phyloP scores from a whole-genome alignment of 352 stramenopile genomes.

The Thraustotheca clavata region DNA sequence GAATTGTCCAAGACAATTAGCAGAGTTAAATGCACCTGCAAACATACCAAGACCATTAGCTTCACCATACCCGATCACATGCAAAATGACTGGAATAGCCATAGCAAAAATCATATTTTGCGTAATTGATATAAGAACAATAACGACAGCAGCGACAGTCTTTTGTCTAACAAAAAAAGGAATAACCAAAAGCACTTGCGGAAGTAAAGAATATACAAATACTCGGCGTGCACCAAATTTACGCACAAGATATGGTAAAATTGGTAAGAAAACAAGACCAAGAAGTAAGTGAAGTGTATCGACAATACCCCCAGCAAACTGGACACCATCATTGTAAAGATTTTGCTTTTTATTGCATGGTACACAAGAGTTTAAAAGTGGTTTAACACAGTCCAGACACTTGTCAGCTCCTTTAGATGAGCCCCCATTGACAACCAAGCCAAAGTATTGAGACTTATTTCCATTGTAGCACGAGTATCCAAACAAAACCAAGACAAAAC shows the following conservation, averaged over 20 bases:
- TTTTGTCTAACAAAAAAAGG: constrained; percentile 39
- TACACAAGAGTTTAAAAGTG: constrained; percentile 19
- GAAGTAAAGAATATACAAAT: constrained; percentile 30
- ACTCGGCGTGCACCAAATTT: constrained; percentile 30
- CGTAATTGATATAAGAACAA: constrained; percentile 30
- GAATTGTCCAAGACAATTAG: constrained; percentile 61
- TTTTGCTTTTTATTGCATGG: constrained; percentile 30
- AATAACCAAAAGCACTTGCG: constrained; percentile 42
- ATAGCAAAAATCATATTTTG: constrained; percentile 26
- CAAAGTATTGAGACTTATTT: constrained; percentile 54
- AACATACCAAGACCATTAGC: constrained; percentile 56
- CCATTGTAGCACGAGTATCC: constrained; percentile 51
- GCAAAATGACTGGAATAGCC: constrained; percentile 7
- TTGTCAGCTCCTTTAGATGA: constrained; percentile 36
- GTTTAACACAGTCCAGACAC: no score
- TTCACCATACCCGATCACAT: constrained; percentile 15
- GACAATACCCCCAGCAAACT: constrained; percentile 31
- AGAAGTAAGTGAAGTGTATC: constrained; percentile 37
- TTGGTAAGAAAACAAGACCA: constrained; percentile 39
- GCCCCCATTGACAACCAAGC: constrained; percentile 43
- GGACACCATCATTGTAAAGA: constrained; percentile 35
- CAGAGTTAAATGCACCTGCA: constrained; percentile 63
- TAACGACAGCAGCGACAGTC: constrained; percentile 35
- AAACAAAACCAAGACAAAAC: constrained; percentile 45
- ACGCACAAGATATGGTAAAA: constrained; percentile 33